These are phyloP conservation scores for Pseudocercospora musae DNA, from an alignment of 2,329 filamentous ascomycete species.

Conservation along the genomic window DNA sequence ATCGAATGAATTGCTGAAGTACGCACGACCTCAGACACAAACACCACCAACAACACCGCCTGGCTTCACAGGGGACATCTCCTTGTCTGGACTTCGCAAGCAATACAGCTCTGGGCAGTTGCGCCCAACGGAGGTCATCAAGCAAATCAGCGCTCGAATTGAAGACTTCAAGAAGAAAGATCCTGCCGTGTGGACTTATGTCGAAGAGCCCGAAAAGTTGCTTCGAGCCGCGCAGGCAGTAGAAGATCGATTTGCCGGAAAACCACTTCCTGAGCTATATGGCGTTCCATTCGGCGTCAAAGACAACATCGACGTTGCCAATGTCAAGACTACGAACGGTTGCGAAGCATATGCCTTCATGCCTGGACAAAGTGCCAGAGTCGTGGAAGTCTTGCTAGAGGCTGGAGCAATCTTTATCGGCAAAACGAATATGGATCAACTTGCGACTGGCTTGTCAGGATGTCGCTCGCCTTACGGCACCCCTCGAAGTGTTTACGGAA, in stretches of 20 bases:
- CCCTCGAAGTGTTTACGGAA: constrained; percentile 52
- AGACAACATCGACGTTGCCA: constrained; percentile 54
- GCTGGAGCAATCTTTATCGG: constrained; percentile 58
- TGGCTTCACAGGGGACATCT: constrained; percentile 42
- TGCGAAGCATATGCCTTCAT: constrained; percentile 51
- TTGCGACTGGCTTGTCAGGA: constrained; percentile 60
- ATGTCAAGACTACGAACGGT: constrained; percentile 51
- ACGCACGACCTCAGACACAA: constrained; percentile 33
- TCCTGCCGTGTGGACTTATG: constrained; percentile 52
- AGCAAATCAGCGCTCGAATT: constrained; percentile 47
- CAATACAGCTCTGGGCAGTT: constrained; percentile 46
- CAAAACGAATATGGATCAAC: constrained; percentile 61
- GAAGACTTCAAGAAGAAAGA: constrained; percentile 48
- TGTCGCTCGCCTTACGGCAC: constrained; percentile 58
- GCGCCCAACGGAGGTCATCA: constrained; percentile 43
- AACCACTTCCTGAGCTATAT: constrained; percentile 50
- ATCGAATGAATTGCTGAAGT: constrained; percentile 42
- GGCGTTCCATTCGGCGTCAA: constrained; percentile 58
- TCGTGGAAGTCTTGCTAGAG: constrained; percentile 49
- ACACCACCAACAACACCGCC: constrained; percentile 40
- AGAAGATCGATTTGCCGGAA: constrained; percentile 39
- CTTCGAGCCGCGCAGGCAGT: constrained; percentile 44
- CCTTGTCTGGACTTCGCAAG: constrained; percentile 43
- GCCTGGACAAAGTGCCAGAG: constrained; percentile 48
- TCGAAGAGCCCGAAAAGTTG: constrained; percentile 40